Percentiles rank a stretch among this genome's conserved stretches.
These are phyloP conservation scores for Zygosaccharomyces sapae DNA, from an alignment of 1,139 yeast species.

Conservation along the genomic window DNA sequence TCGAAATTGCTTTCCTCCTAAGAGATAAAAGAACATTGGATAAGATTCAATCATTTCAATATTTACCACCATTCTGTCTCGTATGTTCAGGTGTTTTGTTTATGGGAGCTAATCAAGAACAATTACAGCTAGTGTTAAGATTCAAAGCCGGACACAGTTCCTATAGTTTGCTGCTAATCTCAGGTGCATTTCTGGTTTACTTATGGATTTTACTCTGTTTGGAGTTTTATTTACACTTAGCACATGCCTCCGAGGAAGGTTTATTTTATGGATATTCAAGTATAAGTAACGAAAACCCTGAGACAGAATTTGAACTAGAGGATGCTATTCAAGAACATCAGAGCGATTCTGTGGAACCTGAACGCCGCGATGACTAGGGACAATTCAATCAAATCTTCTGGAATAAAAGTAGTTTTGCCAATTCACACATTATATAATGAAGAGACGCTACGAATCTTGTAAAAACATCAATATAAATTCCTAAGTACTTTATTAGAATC, in stretches of 20 bases:
- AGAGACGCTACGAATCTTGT: neutral
- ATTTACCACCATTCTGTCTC: conserved; percentile 74
- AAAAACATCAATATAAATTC: neutral
- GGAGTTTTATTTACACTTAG: conserved; percentile 53
- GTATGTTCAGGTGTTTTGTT: conserved; percentile 75
- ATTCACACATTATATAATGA: no score
- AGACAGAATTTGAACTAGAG: conserved; percentile 14
- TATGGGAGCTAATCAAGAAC: conserved; percentile 93
- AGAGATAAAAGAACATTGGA: conserved; percentile 52
- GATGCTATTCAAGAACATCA: conserved; percentile 2
- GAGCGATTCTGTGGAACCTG: conserved; percentile 1
- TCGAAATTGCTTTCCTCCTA: conserved; percentile 72
- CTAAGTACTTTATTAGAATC: neutral
- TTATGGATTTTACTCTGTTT: conserved; percentile 60
- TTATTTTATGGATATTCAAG: conserved; percentile 12
- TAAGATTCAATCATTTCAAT: conserved; percentile 66
- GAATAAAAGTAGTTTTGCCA: no score
- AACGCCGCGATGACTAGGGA: neutral
- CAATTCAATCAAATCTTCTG: neutral
- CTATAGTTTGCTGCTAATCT: conserved; percentile 63
- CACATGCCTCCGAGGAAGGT: conserved; percentile 13
- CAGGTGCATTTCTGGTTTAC: conserved; percentile 70
- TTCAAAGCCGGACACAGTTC: conserved; percentile 83
- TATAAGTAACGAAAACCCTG: neutral
- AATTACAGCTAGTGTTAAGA: conserved; percentile 61